phyloP scores from a whole-genome alignment of 495 filamentous ascomycete species.

The Cercophora sp. region DNA sequence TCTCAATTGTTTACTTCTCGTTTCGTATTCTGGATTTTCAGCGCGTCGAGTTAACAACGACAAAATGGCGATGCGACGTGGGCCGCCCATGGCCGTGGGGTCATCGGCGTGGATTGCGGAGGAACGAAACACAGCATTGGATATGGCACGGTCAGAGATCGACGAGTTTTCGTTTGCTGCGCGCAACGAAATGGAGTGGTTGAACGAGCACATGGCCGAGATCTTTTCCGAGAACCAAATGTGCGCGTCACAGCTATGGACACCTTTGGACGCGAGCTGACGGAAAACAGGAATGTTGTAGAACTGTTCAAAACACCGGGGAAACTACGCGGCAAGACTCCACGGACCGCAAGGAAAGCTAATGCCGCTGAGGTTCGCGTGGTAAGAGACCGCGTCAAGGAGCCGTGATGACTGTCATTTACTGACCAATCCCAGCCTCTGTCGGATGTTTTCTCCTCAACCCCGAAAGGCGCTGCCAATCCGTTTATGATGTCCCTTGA shows the following conservation, averaged over 20 bases:
- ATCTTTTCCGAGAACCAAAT: conserved; percentile 83
- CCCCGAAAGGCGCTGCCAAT: conserved; percentile 41
- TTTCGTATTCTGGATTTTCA: neutral
- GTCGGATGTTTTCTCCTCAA: conserved; percentile 69
- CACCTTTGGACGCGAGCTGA: neutral
- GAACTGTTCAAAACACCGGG: conserved; percentile 96
- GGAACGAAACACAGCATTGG: conserved; percentile 45
- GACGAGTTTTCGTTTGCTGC: conserved; percentile 88
- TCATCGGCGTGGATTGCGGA: conserved; percentile 53
- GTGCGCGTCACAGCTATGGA: conserved; percentile 44
- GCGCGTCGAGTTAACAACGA: conserved; percentile 9
- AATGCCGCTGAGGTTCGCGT: conserved; percentile 61
- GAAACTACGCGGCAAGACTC: conserved; percentile 90
- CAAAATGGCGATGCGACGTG: conserved; percentile 49
- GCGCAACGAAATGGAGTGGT: conserved; percentile 88
- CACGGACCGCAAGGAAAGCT: conserved; percentile 71
- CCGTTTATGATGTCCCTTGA: conserved; percentile 37
- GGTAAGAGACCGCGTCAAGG: conserved; percentile 45
- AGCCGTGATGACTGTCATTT: neutral
- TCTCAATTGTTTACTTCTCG: neutral
- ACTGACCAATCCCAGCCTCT: conserved; percentile 57
- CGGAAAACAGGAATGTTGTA: conserved; percentile 63
- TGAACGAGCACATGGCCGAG: conserved; percentile 95
- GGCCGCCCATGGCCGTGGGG: conserved; percentile 52
- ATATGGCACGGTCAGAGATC: conserved; percentile 59